These are phyloP conservation scores for Silybum marianum DNA, from an alignment of 129 eudicot genomes.

Conservation along the genomic window DNA sequence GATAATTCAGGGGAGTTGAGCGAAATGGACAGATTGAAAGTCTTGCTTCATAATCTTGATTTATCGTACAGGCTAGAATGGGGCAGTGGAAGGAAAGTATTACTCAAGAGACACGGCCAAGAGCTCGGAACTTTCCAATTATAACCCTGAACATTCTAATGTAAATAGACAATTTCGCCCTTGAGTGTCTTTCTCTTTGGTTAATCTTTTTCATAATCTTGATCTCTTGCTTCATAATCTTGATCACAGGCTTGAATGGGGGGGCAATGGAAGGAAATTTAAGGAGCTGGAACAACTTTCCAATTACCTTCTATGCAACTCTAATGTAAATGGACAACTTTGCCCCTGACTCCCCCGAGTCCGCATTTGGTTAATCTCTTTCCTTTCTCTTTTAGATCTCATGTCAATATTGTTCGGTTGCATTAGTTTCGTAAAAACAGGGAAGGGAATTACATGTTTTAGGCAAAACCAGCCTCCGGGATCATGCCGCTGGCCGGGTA, in stretches of 20 bases:
- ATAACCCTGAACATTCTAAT: conserved; percentile 20
- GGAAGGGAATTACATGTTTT: conserved; percentile 2
- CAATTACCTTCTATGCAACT: not conserved
- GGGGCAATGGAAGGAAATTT: not conserved
- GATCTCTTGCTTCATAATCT: not conserved
- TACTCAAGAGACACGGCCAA: conserved; percentile 67
- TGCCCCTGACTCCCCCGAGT: not conserved
- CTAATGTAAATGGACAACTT: not conserved
- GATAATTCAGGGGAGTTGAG: conserved; percentile 41
- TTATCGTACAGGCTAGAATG: conserved; percentile 85
- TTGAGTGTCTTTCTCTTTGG: not conserved
- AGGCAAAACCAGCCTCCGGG: conserved; percentile 15
- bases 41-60: conserved; percentile 86
- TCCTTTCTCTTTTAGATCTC: not conserved
- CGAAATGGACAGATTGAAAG: conserved; percentile 68
- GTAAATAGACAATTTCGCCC: conserved; percentile 9
- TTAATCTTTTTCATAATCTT: conserved; percentile 1
- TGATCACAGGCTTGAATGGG: not conserved
- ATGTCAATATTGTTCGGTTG: not conserved
- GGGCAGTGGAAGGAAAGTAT: conserved; percentile 64
- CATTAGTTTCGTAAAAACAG: not conserved
- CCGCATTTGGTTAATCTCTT: conserved; percentile 9
- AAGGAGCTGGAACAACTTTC: not conserved
- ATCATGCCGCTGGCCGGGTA: conserved; percentile 3
- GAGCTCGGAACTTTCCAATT: conserved; percentile 80